These are phyloP conservation scores for Dactylellina haptotyla DNA, from an alignment of 2,329 filamentous ascomycete genomes.

Conservation along the genomic window DNA sequence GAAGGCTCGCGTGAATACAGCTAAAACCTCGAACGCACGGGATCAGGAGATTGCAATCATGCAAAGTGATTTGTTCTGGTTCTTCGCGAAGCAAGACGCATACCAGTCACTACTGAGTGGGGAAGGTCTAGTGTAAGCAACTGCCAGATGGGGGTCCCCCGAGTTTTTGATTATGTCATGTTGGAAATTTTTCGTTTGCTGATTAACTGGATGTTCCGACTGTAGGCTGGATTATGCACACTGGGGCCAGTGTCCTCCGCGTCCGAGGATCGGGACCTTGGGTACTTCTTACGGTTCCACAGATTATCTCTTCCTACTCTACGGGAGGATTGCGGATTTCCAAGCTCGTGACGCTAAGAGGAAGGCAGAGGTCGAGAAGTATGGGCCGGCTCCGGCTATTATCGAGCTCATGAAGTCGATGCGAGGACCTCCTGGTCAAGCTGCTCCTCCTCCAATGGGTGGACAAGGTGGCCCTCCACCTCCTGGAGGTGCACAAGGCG, in stretches of 20 bases:
- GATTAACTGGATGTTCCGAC: slow-evolving; percentile 55
- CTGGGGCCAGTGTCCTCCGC: slow-evolving; percentile 88
- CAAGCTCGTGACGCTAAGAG: slow-evolving; percentile 78
- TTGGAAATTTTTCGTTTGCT: slow-evolving; percentile 8
- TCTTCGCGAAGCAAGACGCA: slow-evolving; percentile 92
- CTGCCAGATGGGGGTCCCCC: slow-evolving; percentile 13
- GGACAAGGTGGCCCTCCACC: slow-evolving; percentile 32
- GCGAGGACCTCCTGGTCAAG: slow-evolving; percentile 59
- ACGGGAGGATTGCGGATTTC: slow-evolving; percentile 83
- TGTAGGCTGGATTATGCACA: slow-evolving; percentile 78
- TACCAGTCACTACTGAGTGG: slow-evolving; percentile 91
- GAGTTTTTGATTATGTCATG: neutral
- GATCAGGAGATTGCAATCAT: slow-evolving; percentile 85
- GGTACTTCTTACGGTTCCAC: slow-evolving; percentile 87
- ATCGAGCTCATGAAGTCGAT: slow-evolving; percentile 66
- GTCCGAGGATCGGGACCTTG: slow-evolving; percentile 78
- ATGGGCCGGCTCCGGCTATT: slow-evolving; percentile 48
- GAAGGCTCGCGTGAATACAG: slow-evolving; percentile 54
- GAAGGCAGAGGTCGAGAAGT: slow-evolving; percentile 75
- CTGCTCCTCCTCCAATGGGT: slow-evolving; percentile 21
- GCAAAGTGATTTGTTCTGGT: slow-evolving; percentile 90
- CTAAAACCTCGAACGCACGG: slow-evolving; percentile 56
- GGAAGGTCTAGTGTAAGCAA: slow-evolving; percentile 80
- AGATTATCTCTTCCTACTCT: slow-evolving; percentile 84
- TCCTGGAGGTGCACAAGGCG: slow-evolving; percentile 15